Evolutionary conservation across 2,329 filamentous ascomycete species (phyloP).

Genomic region (Cercospora beticola): DNA sequence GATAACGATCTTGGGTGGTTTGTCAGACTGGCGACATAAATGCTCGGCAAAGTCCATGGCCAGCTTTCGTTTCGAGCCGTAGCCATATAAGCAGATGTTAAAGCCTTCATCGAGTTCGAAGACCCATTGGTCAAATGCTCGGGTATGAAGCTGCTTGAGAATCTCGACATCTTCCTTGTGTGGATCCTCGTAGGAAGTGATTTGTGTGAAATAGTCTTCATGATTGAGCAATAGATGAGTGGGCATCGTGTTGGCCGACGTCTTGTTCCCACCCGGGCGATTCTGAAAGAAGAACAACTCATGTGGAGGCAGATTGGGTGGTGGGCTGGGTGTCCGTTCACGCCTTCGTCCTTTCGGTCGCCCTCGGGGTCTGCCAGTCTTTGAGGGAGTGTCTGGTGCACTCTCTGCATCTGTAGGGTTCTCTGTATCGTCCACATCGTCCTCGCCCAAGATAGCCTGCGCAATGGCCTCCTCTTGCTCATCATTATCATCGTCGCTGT

Average conservation of each 20-base stretch:
- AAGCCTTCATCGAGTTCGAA: slow-evolving; percentile 88
- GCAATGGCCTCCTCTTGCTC: slow-evolving; percentile 49
- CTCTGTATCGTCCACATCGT: slow-evolving; percentile 31
- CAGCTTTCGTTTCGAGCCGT: slow-evolving; percentile 80
- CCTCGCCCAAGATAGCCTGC: slow-evolving; percentile 28
- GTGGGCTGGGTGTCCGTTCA: slow-evolving; percentile 73
- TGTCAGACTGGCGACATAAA: slow-evolving; percentile 52
- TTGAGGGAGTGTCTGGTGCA: slow-evolving; percentile 47
- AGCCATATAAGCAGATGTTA: slow-evolving; percentile 87
- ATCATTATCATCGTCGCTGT: slow-evolving; percentile 64
- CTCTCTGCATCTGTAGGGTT: slow-evolving; percentile 43
- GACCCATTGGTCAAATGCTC: slow-evolving; percentile 85
- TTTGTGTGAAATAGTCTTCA: slow-evolving; percentile 80
- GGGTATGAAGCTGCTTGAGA: slow-evolving; percentile 71
- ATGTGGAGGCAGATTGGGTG: slow-evolving; percentile 77
- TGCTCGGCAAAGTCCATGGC: slow-evolving; percentile 73
- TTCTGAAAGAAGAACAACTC: slow-evolving; percentile 95
- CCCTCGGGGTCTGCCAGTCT: slow-evolving; percentile 45
- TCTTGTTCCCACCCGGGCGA: slow-evolving; percentile 74
- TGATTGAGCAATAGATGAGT: slow-evolving; percentile 77
- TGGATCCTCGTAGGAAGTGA: slow-evolving; percentile 64
- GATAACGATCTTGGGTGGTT: slow-evolving; percentile 66
- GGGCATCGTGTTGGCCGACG: slow-evolving; percentile 80
- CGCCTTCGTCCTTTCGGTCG: slow-evolving; percentile 55
- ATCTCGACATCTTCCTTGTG: slow-evolving; percentile 70